These are phyloP conservation scores for Suhomyces sp. DNA, from an alignment of 805 yeast species.

Conservation along the genomic window DNA sequence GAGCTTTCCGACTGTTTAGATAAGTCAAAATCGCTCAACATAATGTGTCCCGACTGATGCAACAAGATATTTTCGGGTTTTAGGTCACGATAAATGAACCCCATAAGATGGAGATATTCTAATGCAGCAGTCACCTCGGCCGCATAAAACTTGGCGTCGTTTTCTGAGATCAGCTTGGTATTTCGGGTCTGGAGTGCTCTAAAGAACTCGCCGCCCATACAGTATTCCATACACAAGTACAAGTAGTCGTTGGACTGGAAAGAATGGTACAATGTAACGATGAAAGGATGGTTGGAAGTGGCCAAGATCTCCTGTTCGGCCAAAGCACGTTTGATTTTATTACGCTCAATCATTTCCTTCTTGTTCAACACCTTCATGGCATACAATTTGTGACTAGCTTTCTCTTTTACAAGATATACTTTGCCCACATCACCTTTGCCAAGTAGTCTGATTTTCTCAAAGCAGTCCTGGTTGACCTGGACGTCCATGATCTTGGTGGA, in stretches of 20 bases:
- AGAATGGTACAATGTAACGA: constrained; percentile 92
- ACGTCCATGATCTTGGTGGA: constrained; percentile 72
- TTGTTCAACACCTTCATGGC: constrained; percentile 93
- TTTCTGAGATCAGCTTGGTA: constrained; percentile 79
- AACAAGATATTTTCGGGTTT: constrained; percentile 94
- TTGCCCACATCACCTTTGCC: constrained; percentile 99
- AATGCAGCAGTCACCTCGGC: constrained; percentile 97
- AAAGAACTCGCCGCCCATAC: constrained; percentile 99
- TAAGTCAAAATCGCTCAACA: constrained; percentile 94
- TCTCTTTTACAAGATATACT: constrained; percentile 88
- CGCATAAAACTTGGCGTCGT: constrained; percentile 90
- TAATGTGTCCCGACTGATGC: constrained; percentile 97
- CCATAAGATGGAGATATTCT: constrained; percentile 94
- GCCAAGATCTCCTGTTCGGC: constrained; percentile 97
- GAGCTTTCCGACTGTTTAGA: constrained; percentile 82
- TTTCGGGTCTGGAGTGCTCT: constrained; percentile 90
- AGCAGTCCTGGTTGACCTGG: constrained; percentile 81
- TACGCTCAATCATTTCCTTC: constrained; percentile 91
- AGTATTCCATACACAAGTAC: constrained; percentile 95
- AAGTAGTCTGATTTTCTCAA: constrained; percentile 82
- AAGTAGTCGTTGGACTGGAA: constrained; percentile 91
- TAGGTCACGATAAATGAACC: constrained; percentile 92
- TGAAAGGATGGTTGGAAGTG: constrained; percentile 94
- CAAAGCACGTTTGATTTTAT: constrained; percentile 88
- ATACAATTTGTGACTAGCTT: constrained; percentile 65